These are phyloP conservation scores for Lepidium sativum DNA, from an alignment of 345 rosid genomes.

Conservation along the genomic window DNA sequence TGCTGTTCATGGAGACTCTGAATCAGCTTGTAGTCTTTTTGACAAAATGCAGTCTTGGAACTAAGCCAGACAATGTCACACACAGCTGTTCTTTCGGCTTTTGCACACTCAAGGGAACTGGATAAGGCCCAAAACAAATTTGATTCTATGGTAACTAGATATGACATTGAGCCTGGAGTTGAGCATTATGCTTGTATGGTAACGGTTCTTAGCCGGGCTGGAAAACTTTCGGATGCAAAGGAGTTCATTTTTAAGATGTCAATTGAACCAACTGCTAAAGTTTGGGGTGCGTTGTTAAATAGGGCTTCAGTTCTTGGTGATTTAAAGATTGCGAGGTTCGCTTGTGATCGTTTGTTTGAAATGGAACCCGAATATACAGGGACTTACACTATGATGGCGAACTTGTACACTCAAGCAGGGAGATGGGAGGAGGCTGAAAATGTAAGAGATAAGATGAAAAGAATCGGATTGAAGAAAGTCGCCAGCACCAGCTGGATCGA, in stretches of 20 bases:
- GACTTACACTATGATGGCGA: constrained; percentile 70
- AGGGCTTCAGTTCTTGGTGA: constrained; percentile 69
- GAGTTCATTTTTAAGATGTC: constrained; percentile 67
- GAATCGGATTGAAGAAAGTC: constrained; percentile 60
- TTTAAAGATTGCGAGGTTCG: constrained; percentile 53
- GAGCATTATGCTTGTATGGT: constrained; percentile 90
- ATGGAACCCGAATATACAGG: constrained; percentile 77
- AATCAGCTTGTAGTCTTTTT: constrained; percentile 41
- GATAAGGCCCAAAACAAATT: constrained; percentile 54
- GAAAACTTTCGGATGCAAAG: constrained; percentile 60
- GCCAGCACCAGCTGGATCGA: constrained; percentile 77
- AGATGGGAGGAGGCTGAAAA: constrained; percentile 81
- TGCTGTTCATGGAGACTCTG: constrained; percentile 68
- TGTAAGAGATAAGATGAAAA: constrained; percentile 49
- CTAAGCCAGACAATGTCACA: constrained; percentile 60
- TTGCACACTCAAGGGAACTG: constrained; percentile 62
- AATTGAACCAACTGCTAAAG: constrained; percentile 56
- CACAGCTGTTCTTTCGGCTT: constrained; percentile 70
- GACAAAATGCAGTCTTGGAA: constrained; percentile 47
- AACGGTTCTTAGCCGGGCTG: constrained; percentile 66
- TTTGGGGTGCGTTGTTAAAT: constrained; percentile 82
- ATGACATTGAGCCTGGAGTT: constrained; percentile 43
- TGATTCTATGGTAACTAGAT: constrained; percentile 38
- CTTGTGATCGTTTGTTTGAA: constrained; percentile 52
- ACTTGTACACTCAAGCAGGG: constrained; percentile 66